Evolutionary conservation across 768 basidiomycete genomes (phyloP), one percentile per base, ranked within the genome.

Genomic region (Amanita phalloides): DNA sequence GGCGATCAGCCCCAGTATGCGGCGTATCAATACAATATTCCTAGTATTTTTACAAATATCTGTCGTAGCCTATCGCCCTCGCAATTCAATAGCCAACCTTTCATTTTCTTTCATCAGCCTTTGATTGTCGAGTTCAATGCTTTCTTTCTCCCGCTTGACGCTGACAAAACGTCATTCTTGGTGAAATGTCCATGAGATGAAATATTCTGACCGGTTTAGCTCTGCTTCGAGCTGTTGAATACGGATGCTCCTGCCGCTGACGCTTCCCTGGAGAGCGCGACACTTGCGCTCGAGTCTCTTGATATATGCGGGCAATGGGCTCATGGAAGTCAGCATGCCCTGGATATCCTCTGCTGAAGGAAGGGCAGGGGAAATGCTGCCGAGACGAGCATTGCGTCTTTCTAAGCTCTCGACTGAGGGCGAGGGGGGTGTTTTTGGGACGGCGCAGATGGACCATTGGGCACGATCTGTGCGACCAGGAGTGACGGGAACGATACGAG

Each of bases 281-380:
- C 53, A 54, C 39, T 51, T 54, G 39, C 57, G 54, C 28, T 62
- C 62, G 17, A 64, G 54, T 37, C 60, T 61, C 13, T 57, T 57
- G 13, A 64, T 51, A 23, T 60, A 56, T 1, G 55, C 57, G 14
- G 60, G 36, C 55, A 7, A 57, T 13, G 21, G 46, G 41, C 5
- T 26, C 49, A 14, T 59, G 52, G 21, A 41, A 36, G 4, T n/a
- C 7, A 61, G 21, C 43, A 58, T 53, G 10, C 43, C 49, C 4
- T 53, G 49, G 57, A 57, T 5, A 50, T 54, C 28, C 48, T 56
- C 20, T 54, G 48, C 7, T 51, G 58, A 35, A 4, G 23, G 17
- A 13, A 11, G 14, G 1, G 4, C 42, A 6, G 28, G 1, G 30
- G 17, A 13, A 25, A 25, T 2, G 25, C 25, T 25, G 25, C 25